Base-by-base conservation (phyloP, 163 green algal species). In the Coccomyxa subellipsoidea region DNA sequence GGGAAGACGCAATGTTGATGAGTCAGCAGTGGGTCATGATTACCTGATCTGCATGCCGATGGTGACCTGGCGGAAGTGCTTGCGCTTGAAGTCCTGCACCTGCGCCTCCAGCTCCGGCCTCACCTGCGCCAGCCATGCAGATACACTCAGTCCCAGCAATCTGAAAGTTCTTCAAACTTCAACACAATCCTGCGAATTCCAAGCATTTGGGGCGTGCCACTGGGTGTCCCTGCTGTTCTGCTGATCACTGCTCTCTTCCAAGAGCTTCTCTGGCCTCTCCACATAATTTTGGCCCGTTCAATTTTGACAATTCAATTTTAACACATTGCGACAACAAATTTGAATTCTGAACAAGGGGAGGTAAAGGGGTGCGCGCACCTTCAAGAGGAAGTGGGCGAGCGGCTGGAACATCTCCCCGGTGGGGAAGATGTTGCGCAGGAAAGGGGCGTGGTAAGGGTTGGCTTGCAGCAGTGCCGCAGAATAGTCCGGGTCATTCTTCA, bases 401-500 rank as follows among this genome's bases (percentile, higher is more conserved):
- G 66, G 66, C 66, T 73, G 66, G 8, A 73, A 73, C 66, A 73
- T 73, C 66, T 73, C 66, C 8, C 66, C 66, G 0, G 66, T 73
- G 18, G 66, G 66, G 66, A 73, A 73, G 1, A 73, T 23, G 10
- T 18, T 23, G 29, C n/a, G 66, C 66, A 73, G 66, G 18, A 27
- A 73, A 23, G 66, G 21, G 29, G 66, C 66, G 32, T 73, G 66
- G 66, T 73, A 34, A 8, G 66, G 66, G 66, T 73, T 73, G 7
- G 66, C 66, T 23, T 73, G 66, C 66, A 73, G 66, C 18, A 73
- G 66, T 23, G 66, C 5, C 29, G 18, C 66, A 1, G 66, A 36
- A 34, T 73, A 73, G 66, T 73, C 66, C 66, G 66, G 66, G 66
- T 73, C 66, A 73, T 73, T 73, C 66, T 73, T 73, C 66, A 73